Percentiles rank a stretch among this genome's conserved stretches.
phyloP scores from a whole-genome alignment of 768 basidiomycete species.

The Phaffia australis region DNA sequence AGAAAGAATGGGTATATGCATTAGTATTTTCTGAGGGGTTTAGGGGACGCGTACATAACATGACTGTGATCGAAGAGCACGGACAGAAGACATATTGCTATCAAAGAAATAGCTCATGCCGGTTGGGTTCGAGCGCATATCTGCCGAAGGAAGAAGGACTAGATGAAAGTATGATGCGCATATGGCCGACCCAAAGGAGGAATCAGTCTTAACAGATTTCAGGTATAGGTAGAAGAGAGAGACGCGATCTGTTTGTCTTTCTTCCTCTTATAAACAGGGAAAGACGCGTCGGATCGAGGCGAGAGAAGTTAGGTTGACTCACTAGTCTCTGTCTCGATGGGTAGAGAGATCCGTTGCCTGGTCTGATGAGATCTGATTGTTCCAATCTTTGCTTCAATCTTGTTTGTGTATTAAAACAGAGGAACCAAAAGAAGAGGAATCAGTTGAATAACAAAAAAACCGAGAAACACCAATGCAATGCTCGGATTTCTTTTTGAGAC shows the following conservation, averaged over 20 bases:
- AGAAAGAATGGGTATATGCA: neutral
- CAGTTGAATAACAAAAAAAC: neutral
- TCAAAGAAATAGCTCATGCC: conserved; percentile 39
- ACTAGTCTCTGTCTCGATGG: conserved; percentile 78
- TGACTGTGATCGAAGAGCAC: conserved; percentile 34
- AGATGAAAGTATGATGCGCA: neutral
- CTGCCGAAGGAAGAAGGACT: conserved; percentile 15
- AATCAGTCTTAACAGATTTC: too few species aligned
- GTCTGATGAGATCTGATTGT: conserved; percentile 51
- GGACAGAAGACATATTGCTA: conserved; percentile 80
- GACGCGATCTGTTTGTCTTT: neutral
- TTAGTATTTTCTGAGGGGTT: neutral
- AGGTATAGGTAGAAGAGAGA: neutral
- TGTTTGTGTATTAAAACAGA: neutral
- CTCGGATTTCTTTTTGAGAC: neutral
- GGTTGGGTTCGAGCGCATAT: neutral
- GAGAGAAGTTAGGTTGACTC: conserved; percentile 36
- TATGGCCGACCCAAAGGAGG: too few species aligned
- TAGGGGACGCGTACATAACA: neutral
- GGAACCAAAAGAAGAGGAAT: neutral
- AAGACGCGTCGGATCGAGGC: too few species aligned
- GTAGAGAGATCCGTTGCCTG: conserved; percentile 53
- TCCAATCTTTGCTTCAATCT: conserved; percentile 78
- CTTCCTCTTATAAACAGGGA: neutral
- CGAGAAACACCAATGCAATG: neutral